Evolutionary conservation across 176 grass and related monocot genomes (phyloP).

Genomic region (Oryza meridionalis): DNA sequence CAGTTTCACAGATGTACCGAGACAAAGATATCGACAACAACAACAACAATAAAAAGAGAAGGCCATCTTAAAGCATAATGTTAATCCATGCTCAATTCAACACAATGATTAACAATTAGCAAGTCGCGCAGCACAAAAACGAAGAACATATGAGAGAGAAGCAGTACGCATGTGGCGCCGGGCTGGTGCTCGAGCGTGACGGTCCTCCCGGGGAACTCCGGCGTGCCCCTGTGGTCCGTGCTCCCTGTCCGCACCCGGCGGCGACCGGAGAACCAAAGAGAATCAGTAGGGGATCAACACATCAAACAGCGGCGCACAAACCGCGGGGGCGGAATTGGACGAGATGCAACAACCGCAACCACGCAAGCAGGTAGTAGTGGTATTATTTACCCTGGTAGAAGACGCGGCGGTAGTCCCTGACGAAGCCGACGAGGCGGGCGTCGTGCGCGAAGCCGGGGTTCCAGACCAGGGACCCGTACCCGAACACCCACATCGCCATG

Average conservation of each 20-base stretch:
- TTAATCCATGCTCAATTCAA: too few species aligned
- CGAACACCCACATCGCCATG: conserved; percentile 88
- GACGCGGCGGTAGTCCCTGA: conserved; percentile 74
- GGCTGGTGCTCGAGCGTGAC: conserved; percentile 74
- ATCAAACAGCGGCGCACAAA: background rate
- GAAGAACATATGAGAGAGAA: background rate
- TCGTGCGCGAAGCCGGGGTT: conserved; percentile 87
- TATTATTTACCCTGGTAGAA: conserved; percentile 79
- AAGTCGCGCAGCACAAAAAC: background rate
- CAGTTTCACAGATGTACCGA: background rate
- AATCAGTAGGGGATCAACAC: background rate
- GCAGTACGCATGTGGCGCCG: conserved; percentile 68
- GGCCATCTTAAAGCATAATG: background rate
- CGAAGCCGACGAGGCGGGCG: conserved; percentile 75
- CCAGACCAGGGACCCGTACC: conserved; percentile 92
- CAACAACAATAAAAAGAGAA: too few species aligned
- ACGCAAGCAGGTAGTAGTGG: background rate
- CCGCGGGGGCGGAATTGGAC: background rate
- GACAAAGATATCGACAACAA: background rate
- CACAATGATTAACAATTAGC: background rate
- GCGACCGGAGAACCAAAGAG: background rate
- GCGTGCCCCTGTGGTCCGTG: conserved; percentile 92
- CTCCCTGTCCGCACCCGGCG: conserved; percentile 52
- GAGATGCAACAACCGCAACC: background rate
- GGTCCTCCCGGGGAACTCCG: conserved; percentile 80